Base-by-base conservation (phyloP, 345 rosid species). In the Carallia pectinifolia region DNA sequence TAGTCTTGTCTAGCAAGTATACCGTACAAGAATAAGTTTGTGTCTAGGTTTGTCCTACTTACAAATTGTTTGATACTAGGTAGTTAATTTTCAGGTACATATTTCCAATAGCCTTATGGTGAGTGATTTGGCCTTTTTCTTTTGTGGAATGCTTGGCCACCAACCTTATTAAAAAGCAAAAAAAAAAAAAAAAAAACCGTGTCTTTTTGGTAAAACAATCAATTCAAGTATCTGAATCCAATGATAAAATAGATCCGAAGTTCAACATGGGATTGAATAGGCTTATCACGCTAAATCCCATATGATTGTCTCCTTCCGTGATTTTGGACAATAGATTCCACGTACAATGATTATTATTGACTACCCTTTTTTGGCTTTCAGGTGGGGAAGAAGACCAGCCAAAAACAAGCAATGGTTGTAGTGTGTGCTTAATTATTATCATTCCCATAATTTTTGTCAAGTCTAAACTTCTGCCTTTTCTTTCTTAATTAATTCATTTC, bases 291-390 rank as follows among this genome's bases (percentile, higher is more conserved):
- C 19, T 60, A 33, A 53, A 54, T 53, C 37, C 56, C 72, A 44
- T 63, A 68, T 54, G 13, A 60, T 61, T 67, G 68, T 62, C 62
- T 38, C 58, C 38, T 64, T 48, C 68, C 68, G 68, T 74, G 30
- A 62, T 74, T 55, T 44, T 74, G 52, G 56, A 67, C 77, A 62
- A n/a, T 7, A 67, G 71, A 73, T 77, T 69, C 76, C 76, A 77
- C 62, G 27, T 40, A 8, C 65, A 18, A 58, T 67, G 61, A 58
- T 69, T 29, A 16, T 63, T 73, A 53, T 44, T 59, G 58, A 68
- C 74, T n/a, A 27, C 59, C 68, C 68, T 33, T 65, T 38, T n/a
- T n/a, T n/a, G n/a, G n/a, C n/a, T n/a, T n/a, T n/a, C n/a, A n/a
- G n/a, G 16, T 12, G 50, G 50, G 16, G 5, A 44, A 15, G 4